phyloP scores from a whole-genome alignment of 495 filamentous ascomycete species.

The Lophiotrema nucula region DNA sequence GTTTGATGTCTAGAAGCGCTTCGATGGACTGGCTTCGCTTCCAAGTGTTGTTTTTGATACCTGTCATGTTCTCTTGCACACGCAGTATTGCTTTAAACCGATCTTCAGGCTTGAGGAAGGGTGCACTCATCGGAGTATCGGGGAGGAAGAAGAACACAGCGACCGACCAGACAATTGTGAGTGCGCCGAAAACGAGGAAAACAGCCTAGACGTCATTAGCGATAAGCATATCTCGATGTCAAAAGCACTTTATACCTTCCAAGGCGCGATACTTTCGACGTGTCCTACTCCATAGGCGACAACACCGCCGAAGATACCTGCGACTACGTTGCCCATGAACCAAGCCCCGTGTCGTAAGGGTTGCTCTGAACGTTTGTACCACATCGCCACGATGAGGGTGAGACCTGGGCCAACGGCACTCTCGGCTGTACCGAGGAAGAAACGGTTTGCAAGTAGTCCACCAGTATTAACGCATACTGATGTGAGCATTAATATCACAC shows the following conservation, averaged over 20 bases:
- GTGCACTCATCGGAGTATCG: conserved; percentile 50
- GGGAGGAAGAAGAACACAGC: conserved; percentile 51
- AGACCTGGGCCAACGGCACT: background rate
- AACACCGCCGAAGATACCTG: conserved; percentile 4
- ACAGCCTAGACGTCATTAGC: conserved; percentile 31
- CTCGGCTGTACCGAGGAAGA: background rate
- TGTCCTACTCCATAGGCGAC: background rate
- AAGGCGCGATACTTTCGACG: background rate
- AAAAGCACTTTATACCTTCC: background rate
- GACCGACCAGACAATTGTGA: conserved; percentile 39
- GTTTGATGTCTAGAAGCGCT: background rate
- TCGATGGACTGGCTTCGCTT: conserved; percentile 57
- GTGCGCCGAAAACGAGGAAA: conserved; percentile 47
- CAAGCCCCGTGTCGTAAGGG: conserved; percentile 1
- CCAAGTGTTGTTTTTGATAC: conserved; percentile 68
- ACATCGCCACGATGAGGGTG: conserved; percentile 40
- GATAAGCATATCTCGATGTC: background rate
- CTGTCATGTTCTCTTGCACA: conserved; percentile 63
- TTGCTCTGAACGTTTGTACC: conserved; percentile 10
- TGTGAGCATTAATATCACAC: background rate
- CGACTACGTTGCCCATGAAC: conserved; percentile 3
- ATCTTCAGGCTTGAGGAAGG: conserved; percentile 48
- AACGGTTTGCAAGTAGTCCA: background rate
- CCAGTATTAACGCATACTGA: background rate
- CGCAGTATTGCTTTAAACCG: conserved; percentile 58